phyloP scores from a whole-genome alignment of 164 flowering plant genomes.

The Macadamia integrifolia region DNA sequence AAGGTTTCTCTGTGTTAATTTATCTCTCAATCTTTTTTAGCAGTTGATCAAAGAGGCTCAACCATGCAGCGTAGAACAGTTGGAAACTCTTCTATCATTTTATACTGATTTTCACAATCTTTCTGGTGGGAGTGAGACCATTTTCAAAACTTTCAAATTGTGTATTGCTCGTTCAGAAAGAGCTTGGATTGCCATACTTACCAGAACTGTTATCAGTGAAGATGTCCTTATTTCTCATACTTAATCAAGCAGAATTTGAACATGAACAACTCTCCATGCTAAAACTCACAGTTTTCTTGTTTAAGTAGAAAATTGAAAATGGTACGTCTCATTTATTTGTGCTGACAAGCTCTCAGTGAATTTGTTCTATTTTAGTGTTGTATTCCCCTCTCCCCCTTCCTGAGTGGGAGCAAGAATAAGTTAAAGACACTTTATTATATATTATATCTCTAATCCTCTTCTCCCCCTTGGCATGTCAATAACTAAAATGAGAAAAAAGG shows the following conservation, averaged over 20 bases:
- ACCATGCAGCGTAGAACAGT: conserved; percentile 44
- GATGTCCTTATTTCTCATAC: conserved; percentile 43
- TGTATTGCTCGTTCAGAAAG: conserved; percentile 49
- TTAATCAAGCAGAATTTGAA: conserved; percentile 61
- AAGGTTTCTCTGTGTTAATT: conserved; percentile 5
- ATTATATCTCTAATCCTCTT: no score
- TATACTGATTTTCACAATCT: conserved; percentile 24
- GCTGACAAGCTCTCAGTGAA: not conserved
- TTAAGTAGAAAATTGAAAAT: conserved; percentile 68
- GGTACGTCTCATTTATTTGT: conserved; percentile 32
- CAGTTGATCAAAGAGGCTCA: conserved; percentile 54
- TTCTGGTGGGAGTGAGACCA: conserved; percentile 34
- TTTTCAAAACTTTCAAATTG: conserved; percentile 43
- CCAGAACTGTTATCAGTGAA: conserved; percentile 37
- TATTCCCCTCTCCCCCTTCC: no score
- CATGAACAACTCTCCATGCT: conserved; percentile 66
- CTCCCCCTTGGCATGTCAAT: no score
- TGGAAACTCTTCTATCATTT: conserved; percentile 49
- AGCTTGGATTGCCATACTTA: conserved; percentile 49
- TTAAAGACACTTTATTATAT: no score
- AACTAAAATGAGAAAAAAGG: no score
- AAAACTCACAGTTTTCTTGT: conserved; percentile 47
- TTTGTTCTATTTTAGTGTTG: not conserved
- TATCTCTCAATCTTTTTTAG: conserved; percentile 6
- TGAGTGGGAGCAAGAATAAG: no score